Evolutionary conservation across 2,329 filamentous ascomycete genomes (phyloP).

Genomic region (Myriangium duriaei): DNA sequence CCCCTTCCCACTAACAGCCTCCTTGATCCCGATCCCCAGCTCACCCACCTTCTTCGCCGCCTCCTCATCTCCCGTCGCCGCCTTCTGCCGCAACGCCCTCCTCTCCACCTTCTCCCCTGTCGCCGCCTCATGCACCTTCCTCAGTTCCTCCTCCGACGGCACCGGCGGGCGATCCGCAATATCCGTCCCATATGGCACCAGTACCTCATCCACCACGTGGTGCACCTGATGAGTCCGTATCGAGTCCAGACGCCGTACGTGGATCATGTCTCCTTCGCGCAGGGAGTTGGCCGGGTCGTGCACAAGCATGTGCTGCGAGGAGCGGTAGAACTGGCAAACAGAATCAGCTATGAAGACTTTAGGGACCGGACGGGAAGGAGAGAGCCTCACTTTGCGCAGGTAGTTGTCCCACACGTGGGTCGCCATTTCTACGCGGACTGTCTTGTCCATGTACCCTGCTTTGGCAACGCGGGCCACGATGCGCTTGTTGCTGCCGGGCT

Average conservation of each 20-base stretch:
- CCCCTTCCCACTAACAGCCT: slow-evolving; percentile 3
- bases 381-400: slow-evolving; percentile 3
- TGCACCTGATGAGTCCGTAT: slow-evolving; percentile 47
- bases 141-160: slow-evolving; percentile 50
- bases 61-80: slow-evolving; percentile 19
- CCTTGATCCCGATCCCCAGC: slow-evolving; percentile 3
- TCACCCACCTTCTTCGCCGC: slow-evolving; percentile 18
- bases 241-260: slow-evolving; percentile 57
- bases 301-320: slow-evolving; percentile 45
- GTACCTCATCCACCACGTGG: slow-evolving; percentile 62
- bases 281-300: slow-evolving; percentile 68
- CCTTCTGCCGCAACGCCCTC: slow-evolving; percentile 17
- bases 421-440: slow-evolving; percentile 4
- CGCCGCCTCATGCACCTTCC: slow-evolving; percentile 42
- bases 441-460: slow-evolving; percentile 5
- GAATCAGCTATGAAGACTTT: too few species aligned
- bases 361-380: too few species aligned
- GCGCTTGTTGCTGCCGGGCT: not conserved
- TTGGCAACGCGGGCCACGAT: slow-evolving; percentile 1
- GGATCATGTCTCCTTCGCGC: slow-evolving; percentile 60
- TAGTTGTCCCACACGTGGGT: slow-evolving; percentile 7
- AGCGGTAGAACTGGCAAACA: slow-evolving; percentile 4
- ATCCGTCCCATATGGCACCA: slow-evolving; percentile 55
- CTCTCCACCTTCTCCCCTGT: slow-evolving; percentile 44
- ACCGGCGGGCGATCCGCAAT: slow-evolving; percentile 54